Evolutionary conservation across 2,329 filamentous ascomycete genomes (phyloP), one percentile per base, ranked within the genome.

Genomic region (Torrubiella hemipterigena): DNA sequence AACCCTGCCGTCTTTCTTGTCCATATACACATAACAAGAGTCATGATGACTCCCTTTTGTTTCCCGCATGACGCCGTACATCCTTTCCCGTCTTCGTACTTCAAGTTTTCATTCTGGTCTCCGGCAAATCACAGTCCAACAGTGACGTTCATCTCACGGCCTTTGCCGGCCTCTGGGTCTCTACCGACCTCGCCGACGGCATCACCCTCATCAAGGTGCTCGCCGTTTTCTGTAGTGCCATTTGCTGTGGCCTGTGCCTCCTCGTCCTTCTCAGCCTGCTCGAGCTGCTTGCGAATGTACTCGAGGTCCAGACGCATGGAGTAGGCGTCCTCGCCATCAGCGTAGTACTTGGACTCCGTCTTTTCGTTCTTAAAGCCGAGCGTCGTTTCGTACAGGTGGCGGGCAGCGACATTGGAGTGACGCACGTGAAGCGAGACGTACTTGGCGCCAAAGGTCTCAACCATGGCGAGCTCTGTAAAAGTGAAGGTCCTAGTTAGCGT

Each of bases 401-500:
- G 73, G 17, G 91, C 91, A 6, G 91, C 91, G 38, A 73, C 73
- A 67, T 98, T 98, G 57, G 82, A 91, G 32, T 94, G 75, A 49
- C 91, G 87, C 41, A 98, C 91, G 64, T 98, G 91, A 20, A 98
- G 74, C 20, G 83, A 93, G 50, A 98, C 89, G 63, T 95, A 96
- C 52, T 81, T 73, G 2, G 87, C 91, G 47, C 76, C 73, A 53
- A 89, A 95, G 20, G 83, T 87, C 58, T 98, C 91, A 37, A 87
- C 86, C 91, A 98, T 98, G 47, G 91, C 91, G 47, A 84, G 73
- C 63, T 95, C 83, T 89, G 42, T 38, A 30, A 21, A 32, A 22
- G 32, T 29, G 17, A 20, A 31, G n/a, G 28, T 24, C 16, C 11
- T 10, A n/a, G 9, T 38, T 17, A 30, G 30, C 31, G 27, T 16